Base-by-base conservation (phyloP, 352 stramenopile species). In the Phytophthora meadii region DNA sequence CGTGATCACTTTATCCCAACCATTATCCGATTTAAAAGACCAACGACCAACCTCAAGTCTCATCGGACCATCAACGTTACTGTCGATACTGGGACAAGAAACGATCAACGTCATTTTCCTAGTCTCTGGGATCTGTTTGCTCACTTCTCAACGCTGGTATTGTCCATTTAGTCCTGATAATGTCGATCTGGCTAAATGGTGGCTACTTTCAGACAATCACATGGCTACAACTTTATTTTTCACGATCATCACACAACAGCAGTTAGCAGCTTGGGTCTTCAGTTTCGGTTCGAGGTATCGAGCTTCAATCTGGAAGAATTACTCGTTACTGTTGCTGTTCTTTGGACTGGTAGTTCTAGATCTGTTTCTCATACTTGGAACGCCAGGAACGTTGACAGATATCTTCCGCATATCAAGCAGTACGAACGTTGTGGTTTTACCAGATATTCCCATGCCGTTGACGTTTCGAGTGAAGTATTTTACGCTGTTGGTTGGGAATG, bases 1-100 rank as follows among this genome's bases (percentile, higher is more conserved):
- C 57, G 80, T 74, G 1, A 89, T 96, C 59, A 86, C 76, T 24
- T 70, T 95, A 27, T 77, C 82, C 34, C 66, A 88, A 48, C 87
- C 89, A 1, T 51, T 78, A 6, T 14, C 51, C 1, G 71, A 79
- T 37, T 41, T 79, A 11, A 61, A 52, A 47, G 37, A 48, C 17
- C 44, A 24, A 19, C 62, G 68, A 1, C 68, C 68, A 12, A 92
- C 84, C 7, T 84, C 82, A 5, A 91, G 78, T 39, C 51, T 95
- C 27, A 76, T 95, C 34, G 84, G 83, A n/a, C 65, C 74, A 0
- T 68, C 72, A 0, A 92, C 81, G 3, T 36, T 90, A 9, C 22
- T 62, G 0, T 88, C 71, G 19, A 63, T 76, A 27, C 55, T 87
- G 9, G 82, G 84, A 4, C 68, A 91, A 30, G 57, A 90, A 37